phyloP scores from a whole-genome alignment of 176 grass and related monocot species.

The Musa troglodytarum region DNA sequence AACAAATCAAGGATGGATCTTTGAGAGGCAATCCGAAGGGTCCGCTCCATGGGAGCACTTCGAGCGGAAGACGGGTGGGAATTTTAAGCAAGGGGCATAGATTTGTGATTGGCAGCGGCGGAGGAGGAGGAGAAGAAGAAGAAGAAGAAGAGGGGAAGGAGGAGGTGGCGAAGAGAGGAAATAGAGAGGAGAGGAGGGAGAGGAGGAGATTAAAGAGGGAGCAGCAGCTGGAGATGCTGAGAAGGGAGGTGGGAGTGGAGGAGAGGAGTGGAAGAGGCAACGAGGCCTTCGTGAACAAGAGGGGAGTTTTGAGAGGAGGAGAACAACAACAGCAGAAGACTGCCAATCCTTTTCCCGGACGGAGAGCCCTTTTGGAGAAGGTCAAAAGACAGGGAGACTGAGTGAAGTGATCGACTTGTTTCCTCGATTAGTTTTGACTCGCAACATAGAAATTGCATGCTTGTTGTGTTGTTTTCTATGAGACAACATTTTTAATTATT shows the following conservation, averaged over 20 bases:
- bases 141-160: background rate
- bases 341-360: slow-evolving; percentile 1
- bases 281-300: background rate
- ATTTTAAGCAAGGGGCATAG: slow-evolving; percentile 3
- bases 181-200: slow-evolving; percentile 35
- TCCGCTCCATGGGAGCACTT: background rate
- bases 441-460: too few relatives aligned
- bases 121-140: background rate
- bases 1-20: background rate
- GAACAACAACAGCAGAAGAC: too few relatives aligned
- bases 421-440: too few relatives aligned
- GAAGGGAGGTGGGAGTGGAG: slow-evolving; percentile 33
- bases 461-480: too few relatives aligned
- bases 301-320: background rate
- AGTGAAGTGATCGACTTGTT: background rate
- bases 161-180: slow-evolving; percentile 7
- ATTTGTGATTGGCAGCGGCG: background rate
- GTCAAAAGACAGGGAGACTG: background rate
- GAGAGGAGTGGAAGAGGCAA: slow-evolving; percentile 8
- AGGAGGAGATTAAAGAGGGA: slow-evolving; percentile 32
- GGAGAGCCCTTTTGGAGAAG: background rate
- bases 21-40: background rate
- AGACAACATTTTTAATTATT: too few relatives aligned
- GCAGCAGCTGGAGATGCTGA: slow-evolving; percentile 27
- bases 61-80: background rate